These are phyloP conservation scores for Bipolaris gigantea DNA, from an alignment of 2,329 filamentous ascomycete genomes.

Conservation along the genomic window DNA sequence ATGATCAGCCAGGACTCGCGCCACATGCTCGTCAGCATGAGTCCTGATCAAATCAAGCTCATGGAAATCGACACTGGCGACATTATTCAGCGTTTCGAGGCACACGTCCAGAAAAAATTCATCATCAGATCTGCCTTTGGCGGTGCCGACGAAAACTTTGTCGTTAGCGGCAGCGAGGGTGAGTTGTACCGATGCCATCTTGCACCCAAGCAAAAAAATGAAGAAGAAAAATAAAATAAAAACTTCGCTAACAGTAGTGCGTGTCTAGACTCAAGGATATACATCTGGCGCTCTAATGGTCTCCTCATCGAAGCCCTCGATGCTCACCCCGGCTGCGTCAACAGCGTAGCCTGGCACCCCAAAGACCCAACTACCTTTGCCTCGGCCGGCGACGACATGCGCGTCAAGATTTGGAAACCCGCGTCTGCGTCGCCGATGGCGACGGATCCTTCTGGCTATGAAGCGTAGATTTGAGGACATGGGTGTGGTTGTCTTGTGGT, in stretches of 20 bases:
- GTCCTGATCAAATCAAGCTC: conserved; percentile 74
- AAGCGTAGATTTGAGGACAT: conserved; percentile 14
- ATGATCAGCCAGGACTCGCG: conserved; percentile 79
- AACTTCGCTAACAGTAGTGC: background rate
- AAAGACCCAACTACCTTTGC: conserved; percentile 81
- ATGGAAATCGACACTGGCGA: conserved; percentile 75
- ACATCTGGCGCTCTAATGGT: conserved; percentile 90
- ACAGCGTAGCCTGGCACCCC: conserved; percentile 88
- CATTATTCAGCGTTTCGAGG: conserved; percentile 73
- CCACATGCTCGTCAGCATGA: conserved; percentile 79
- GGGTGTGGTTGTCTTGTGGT: background rate
- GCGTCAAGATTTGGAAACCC: conserved; percentile 73
- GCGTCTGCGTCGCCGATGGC: conserved; percentile 16
- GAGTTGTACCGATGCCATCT: conserved; percentile 40
- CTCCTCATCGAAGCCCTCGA: conserved; percentile 73
- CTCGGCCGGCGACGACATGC: conserved; percentile 84
- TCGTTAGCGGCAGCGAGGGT: conserved; percentile 91
- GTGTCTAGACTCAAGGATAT: conserved; percentile 64
- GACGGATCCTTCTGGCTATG: conserved; percentile 27
- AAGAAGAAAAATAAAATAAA: no score
- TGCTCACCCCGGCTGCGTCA: conserved; percentile 78
- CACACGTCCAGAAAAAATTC: conserved; percentile 73
- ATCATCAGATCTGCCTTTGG: conserved; percentile 85
- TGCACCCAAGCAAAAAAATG: no score
- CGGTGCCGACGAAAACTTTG: conserved; percentile 87